Percentiles rank a stretch among this genome's conserved stretches.
Conservation (phyloP, 805 yeast species). For the Saccharomycopsis fibuligera region DNA sequence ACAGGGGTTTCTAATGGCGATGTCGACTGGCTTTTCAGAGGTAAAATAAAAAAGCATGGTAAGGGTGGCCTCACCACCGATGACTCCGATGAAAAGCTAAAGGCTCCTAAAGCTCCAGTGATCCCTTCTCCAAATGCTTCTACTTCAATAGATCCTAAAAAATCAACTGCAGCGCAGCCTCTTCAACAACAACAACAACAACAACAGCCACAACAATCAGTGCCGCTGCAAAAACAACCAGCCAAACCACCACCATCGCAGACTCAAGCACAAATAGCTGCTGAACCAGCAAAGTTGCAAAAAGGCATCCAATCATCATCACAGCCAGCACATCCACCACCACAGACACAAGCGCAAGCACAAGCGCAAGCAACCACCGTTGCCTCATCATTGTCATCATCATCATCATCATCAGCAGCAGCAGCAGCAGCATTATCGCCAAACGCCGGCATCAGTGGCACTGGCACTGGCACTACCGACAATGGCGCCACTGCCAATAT, state of each 20-base stretch:
- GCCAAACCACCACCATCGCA: background rate
- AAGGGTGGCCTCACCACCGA: conserved; percentile 22
- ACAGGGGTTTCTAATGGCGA: conserved; percentile 65
- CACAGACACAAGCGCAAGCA: background rate
- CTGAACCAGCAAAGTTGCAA: background rate
- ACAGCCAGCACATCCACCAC: too few relatives aligned
- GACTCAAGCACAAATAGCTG: background rate
- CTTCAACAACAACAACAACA: too few relatives aligned
- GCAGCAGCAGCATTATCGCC: too few relatives aligned
- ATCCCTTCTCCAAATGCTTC: conserved; percentile 20
- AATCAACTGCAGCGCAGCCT: background rate
- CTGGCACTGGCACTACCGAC: background rate
- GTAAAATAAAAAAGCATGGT: conserved; percentile 57
- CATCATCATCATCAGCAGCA: too few relatives aligned
- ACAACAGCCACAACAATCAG: background rate
- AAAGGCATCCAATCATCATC: too few relatives aligned
- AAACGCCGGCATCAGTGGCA: background rate
- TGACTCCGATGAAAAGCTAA: conserved; percentile 2
- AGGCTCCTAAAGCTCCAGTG: conserved; percentile 19
- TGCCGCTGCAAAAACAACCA: background rate
- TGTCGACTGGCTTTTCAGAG: conserved; percentile 80
- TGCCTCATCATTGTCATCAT: background rate
- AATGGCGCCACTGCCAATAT: conserved; percentile 5
- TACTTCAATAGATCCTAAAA: conserved; percentile 7
- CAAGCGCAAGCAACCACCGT: background rate